Conservation (phyloP, 352 stramenopile genomes). For the Peronospora tabacina region DNA sequence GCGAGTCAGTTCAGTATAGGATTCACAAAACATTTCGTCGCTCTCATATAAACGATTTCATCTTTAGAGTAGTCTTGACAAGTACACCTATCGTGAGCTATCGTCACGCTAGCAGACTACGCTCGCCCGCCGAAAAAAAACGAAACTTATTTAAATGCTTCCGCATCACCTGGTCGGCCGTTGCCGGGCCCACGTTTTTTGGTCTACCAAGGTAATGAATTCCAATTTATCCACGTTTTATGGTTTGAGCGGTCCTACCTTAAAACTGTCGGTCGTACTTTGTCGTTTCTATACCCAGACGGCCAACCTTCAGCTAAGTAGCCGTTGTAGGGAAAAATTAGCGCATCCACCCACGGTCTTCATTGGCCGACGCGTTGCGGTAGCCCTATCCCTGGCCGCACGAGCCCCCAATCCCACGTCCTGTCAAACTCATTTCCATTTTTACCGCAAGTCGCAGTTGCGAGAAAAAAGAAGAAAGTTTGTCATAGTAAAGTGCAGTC, state of each 20-base stretch:
- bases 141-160: no score
- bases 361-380: constrained; percentile 11
- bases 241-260: constrained; percentile 7
- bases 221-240: no score
- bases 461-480: constrained; percentile 27
- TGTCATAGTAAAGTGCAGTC: constrained; percentile 15
- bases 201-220: no score
- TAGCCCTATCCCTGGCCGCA: constrained; percentile 16
- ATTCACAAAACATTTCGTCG: no score
- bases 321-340: constrained; percentile 9
- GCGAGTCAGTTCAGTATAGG: no score
- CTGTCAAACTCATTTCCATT: constrained; percentile 27
- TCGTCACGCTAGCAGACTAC: no score
- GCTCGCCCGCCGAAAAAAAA: no score
- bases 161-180: no score
- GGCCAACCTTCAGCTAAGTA: constrained; percentile 16
- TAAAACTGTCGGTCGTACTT: constrained; percentile 12
- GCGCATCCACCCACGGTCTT: neutral
- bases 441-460: constrained; percentile 4
- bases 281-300: constrained; percentile 5
- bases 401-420: constrained; percentile 3
- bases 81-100: no score
- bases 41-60: no score
- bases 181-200: neutral
- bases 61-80: no score